phyloP scores from a whole-genome alignment of 129 eudicot species.

The sunflower (Helianthus annuus) region DNA sequence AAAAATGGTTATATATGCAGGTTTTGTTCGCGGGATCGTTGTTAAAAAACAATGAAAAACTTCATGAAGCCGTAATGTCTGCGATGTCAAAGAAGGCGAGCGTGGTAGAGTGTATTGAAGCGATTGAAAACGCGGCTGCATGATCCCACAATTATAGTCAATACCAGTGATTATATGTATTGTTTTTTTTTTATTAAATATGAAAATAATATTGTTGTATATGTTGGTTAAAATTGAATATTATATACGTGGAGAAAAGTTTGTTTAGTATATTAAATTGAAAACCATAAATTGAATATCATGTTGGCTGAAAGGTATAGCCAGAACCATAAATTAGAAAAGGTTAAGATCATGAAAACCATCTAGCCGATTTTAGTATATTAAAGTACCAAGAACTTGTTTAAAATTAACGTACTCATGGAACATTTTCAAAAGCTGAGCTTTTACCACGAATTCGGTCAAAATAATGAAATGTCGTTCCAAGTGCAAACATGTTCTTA shows the following conservation, averaged over 20 bases:
- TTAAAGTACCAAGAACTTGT: no score
- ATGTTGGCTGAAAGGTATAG: not conserved
- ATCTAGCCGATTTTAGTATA: no score
- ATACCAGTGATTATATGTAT: not conserved
- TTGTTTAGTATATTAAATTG: not conserved
- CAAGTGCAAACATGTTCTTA: not conserved
- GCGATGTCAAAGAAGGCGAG: slow-evolving; percentile 84
- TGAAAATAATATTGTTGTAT: slow-evolving; percentile 5
- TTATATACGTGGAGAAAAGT: not conserved
- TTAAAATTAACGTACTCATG: no score
- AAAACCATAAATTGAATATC: no score
- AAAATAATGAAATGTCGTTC: not conserved
- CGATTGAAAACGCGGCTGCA: slow-evolving; percentile 73
- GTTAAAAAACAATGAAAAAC: slow-evolving; percentile 63
- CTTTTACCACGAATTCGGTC: not conserved
- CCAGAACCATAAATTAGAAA: not conserved
- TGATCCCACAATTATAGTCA: slow-evolving; percentile 14
- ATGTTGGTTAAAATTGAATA: not conserved
- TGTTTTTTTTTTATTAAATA: not conserved
- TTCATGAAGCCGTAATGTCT: slow-evolving; percentile 77
- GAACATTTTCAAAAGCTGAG: no score
- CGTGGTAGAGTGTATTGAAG: slow-evolving; percentile 93
- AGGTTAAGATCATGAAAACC: no score
- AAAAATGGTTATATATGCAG: slow-evolving; percentile 39
- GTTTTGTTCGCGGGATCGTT: slow-evolving; percentile 85